Conservation (phyloP, 176 grass and related monocot species). For the Phyllostachys edulis region DNA sequence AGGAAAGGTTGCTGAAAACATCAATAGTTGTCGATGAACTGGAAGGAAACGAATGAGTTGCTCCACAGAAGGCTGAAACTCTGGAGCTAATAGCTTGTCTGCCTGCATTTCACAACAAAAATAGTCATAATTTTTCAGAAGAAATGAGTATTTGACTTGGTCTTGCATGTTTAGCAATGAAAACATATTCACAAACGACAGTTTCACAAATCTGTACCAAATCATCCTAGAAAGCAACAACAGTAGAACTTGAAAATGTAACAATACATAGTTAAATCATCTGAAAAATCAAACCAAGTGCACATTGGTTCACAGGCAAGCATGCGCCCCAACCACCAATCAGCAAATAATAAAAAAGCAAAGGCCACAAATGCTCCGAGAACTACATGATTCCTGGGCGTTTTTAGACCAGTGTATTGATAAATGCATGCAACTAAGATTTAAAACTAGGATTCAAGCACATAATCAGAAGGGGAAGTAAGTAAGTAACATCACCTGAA, state of each 20-base stretch:
- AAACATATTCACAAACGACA: not conserved
- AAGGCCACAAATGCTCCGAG: no score
- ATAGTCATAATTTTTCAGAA: not conserved
- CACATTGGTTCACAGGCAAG: not conserved
- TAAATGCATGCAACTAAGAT: no score
- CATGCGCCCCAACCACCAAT: not conserved
- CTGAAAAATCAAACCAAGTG: not conserved
- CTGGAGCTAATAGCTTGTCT: slow-evolving; percentile 81
- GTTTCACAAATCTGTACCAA: not conserved
- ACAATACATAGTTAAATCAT: not conserved
- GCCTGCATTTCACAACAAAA: slow-evolving; percentile 52
- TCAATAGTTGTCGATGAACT: slow-evolving; percentile 60
- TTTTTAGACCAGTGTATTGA: not conserved
- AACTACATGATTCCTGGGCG: not conserved
- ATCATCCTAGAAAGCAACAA: not conserved
- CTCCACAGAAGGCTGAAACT: slow-evolving; percentile 90
- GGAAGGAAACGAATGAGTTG: slow-evolving; percentile 71
- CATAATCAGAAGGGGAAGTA: not conserved
- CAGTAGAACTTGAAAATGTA: not conserved
- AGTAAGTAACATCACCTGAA: not conserved
- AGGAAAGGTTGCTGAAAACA: slow-evolving; percentile 77
- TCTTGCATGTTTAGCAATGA: not conserved
- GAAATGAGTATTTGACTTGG: not conserved
- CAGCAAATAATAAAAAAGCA: not conserved
- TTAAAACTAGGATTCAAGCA: not conserved